Conservation (phyloP, 352 stramenopile genomes). For the Globisporangium polare region DNA sequence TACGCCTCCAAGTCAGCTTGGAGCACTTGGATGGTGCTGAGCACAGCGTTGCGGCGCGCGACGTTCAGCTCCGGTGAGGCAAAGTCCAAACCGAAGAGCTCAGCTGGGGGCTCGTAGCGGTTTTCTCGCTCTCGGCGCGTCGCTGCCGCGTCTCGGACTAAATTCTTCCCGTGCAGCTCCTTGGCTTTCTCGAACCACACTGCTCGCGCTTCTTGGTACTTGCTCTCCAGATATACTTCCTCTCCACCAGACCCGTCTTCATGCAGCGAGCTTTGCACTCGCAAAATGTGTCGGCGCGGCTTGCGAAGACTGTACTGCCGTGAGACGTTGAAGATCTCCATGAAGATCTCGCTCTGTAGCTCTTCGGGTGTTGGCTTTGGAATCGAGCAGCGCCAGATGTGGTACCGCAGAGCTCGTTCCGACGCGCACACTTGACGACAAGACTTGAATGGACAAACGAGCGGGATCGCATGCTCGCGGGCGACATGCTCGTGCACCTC, state of each 20-base stretch:
- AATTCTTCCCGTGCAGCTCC: slow-evolving; percentile 33
- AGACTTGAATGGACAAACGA: slow-evolving; percentile 71
- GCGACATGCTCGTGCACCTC: slow-evolving; percentile 61
- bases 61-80: slow-evolving; percentile 57
- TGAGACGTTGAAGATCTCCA: slow-evolving; percentile 72
- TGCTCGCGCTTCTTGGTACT: slow-evolving; percentile 46
- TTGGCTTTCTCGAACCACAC: slow-evolving; percentile 40
- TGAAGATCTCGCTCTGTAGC: slow-evolving; percentile 52
- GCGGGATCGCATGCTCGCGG: slow-evolving; percentile 45
- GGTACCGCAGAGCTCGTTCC: slow-evolving; percentile 64
- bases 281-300: slow-evolving; percentile 42
- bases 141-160: slow-evolving; percentile 28
- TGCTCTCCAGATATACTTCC: slow-evolving; percentile 64
- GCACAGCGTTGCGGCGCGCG: slow-evolving; percentile 50
- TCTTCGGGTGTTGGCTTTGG: slow-evolving; percentile 53
- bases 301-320: slow-evolving; percentile 76
- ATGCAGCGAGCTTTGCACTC: slow-evolving; percentile 11
- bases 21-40: slow-evolving; percentile 40
- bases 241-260: slow-evolving; percentile 26
- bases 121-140: slow-evolving; percentile 31
- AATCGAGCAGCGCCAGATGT: slow-evolving; percentile 68
- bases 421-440: slow-evolving; percentile 68
- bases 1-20: slow-evolving; percentile 59
- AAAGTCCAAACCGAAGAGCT: slow-evolving; percentile 66
- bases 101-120: slow-evolving; percentile 28